Conservation (phyloP, 176 grass and related monocot species). For the Carex kokanica region DNA sequence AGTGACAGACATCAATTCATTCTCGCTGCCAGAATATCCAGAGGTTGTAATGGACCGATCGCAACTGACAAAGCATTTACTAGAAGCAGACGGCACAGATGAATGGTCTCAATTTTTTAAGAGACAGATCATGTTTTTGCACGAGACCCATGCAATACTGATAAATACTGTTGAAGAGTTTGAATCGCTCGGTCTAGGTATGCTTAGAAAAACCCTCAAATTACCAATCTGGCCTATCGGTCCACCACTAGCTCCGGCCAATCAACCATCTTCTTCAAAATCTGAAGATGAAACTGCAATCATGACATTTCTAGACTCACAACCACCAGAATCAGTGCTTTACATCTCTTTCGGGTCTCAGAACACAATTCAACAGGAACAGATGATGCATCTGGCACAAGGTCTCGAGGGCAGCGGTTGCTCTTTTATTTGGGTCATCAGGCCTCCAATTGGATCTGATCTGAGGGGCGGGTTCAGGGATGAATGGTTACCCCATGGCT, state of each 20-base stretch:
- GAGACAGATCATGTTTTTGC: neutral
- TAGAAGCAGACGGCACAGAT: neutral
- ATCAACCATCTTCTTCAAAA: neutral
- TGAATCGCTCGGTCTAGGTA: conserved; percentile 21
- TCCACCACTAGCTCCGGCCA: neutral
- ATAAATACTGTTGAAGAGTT: conserved; percentile 37
- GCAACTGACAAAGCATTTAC: conserved; percentile 17
- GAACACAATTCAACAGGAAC: conserved; percentile 17
- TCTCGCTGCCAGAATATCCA: conserved; percentile 18
- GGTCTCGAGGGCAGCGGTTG: conserved; percentile 32
- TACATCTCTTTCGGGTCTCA: conserved; percentile 43
- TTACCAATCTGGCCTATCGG: conserved; percentile 26
- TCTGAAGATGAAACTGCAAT: neutral
- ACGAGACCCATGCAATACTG: neutral
- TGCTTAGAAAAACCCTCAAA: conserved; percentile 23
- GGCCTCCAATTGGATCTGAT: conserved; percentile 34
- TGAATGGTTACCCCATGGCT: conserved; percentile 35
- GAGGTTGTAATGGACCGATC: conserved; percentile 26
- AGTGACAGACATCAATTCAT: neutral
- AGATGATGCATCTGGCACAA: conserved; percentile 40
- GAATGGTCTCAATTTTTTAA: neutral
- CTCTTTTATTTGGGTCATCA: conserved; percentile 36
- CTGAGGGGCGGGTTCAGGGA: conserved; percentile 9
- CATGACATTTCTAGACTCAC: conserved; percentile 27
- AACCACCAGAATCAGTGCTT: conserved; percentile 28